phyloP scores from a whole-genome alignment of 2,329 filamentous ascomycete genomes.

The Tothia fuscella region DNA sequence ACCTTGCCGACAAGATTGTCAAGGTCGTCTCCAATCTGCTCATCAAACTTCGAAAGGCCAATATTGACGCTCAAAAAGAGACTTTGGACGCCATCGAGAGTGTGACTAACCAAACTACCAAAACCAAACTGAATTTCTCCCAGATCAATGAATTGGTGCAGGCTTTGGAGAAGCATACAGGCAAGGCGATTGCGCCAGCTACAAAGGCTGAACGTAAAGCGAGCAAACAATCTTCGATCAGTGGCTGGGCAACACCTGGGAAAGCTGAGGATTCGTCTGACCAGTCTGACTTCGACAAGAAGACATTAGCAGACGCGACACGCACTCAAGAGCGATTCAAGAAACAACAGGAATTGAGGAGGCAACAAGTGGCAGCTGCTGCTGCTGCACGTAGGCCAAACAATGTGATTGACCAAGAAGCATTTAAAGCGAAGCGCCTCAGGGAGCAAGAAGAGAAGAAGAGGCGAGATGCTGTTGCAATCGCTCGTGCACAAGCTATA shows the following conservation, averaged over 20 bases:
- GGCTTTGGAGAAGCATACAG: conserved; percentile 9
- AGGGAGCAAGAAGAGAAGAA: conserved; percentile 64
- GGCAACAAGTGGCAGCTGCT: conserved; percentile 10
- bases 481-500: conserved; percentile 55
- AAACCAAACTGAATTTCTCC: conserved; percentile 7
- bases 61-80: conserved; percentile 75
- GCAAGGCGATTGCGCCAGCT: not conserved
- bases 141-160: conserved; percentile 6
- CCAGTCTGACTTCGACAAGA: conserved; percentile 6
- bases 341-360: conserved; percentile 11
- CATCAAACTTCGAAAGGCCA: conserved; percentile 67
- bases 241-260: conserved; percentile 48
- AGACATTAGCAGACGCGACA: conserved; percentile 5
- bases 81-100: conserved; percentile 31
- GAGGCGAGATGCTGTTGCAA: conserved; percentile 57
- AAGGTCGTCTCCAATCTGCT: conserved; percentile 76
- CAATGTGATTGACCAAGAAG: conserved; percentile 33
- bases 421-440: conserved; percentile 61
- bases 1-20: conserved; percentile 71
- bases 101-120: conserved; percentile 5
- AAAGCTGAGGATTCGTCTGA: not conserved
- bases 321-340: conserved; percentile 8
- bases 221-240: conserved; percentile 49
- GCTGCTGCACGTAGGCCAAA: conserved; percentile 15
- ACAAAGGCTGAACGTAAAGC: not conserved